Conservation (phyloP, 164 flowering plant genomes). For the Annona cherimola region DNA sequence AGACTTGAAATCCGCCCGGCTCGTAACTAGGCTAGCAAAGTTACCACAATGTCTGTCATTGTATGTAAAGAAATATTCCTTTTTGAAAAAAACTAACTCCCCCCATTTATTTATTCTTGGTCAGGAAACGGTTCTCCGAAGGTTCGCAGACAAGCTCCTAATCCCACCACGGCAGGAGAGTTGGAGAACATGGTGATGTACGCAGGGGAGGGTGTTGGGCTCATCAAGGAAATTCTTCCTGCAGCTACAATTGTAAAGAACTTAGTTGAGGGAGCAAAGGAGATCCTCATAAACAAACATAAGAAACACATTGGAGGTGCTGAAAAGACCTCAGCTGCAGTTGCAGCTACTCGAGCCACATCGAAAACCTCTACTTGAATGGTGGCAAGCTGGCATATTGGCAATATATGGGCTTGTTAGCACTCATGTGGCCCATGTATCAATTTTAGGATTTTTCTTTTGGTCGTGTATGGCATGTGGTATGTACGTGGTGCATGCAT, state of each 20-base stretch:
- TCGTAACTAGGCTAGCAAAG: no score
- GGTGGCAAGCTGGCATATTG: no score
- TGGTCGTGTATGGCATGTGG: not conserved
- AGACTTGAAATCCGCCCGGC: no score
- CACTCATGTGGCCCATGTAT: not conserved
- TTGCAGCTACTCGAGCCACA: not conserved
- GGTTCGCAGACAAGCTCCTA: constrained; percentile 76
- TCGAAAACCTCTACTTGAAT: no score
- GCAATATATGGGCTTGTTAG: not conserved
- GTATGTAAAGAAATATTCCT: no score
- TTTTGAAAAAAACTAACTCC: no score
- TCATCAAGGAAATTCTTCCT: constrained; percentile 72
- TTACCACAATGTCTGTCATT: no score
- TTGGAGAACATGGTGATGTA: constrained; percentile 91
- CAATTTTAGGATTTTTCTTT: not conserved
- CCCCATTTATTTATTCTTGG: no score
- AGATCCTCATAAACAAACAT: constrained; percentile 16
- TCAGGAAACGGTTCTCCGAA: constrained; percentile 68
- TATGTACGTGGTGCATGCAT: not conserved
- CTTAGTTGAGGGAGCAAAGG: constrained; percentile 65
- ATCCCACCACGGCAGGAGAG: constrained; percentile 66
- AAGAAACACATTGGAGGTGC: constrained; percentile 13
- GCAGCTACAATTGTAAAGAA: constrained; percentile 65
- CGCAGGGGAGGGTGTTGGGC: constrained; percentile 81
- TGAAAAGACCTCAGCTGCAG: no score